These are phyloP conservation scores for Cardiosporidium cionae DNA, from an alignment of 169 alveolate species.

Conservation along the genomic window DNA sequence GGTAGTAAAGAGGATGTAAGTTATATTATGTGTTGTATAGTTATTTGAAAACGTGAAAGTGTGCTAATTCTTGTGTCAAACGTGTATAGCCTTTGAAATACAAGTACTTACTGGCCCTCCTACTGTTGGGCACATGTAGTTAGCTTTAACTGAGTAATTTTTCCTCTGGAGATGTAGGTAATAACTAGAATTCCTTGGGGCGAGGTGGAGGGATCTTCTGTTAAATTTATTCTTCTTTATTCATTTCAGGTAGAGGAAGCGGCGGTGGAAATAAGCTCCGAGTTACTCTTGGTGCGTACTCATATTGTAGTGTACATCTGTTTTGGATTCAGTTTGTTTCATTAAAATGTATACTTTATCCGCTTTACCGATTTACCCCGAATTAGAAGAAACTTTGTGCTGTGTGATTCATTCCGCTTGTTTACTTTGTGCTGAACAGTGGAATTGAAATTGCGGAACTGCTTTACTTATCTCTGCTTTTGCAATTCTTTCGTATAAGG, in stretches of 20 bases:
- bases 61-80: too few relatives aligned
- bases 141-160: too few relatives aligned
- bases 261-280: slow-evolving; percentile 44
- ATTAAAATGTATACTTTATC: not conserved
- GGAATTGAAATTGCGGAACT: not conserved
- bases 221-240: too few relatives aligned
- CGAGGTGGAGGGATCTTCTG: too few relatives aligned
- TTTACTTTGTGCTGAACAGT: not conserved
- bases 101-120: too few relatives aligned
- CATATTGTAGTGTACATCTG: not conserved
- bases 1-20: too few relatives aligned
- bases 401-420: not conserved
- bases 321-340: not conserved
- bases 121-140: too few relatives aligned
- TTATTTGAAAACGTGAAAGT: too few relatives aligned
- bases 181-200: too few relatives aligned
- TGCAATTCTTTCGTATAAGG: not conserved
- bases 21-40: too few relatives aligned
- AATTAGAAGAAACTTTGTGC: not conserved
- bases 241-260: slow-evolving; percentile 38
- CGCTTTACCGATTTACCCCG: not conserved
- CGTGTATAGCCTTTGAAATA: too few relatives aligned
- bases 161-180: too few relatives aligned
- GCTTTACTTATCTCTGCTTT: not conserved
- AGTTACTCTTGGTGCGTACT: slow-evolving; percentile 37